Base-by-base conservation (phyloP, 805 yeast genomes). In the Kodamaea fukazawae region DNA sequence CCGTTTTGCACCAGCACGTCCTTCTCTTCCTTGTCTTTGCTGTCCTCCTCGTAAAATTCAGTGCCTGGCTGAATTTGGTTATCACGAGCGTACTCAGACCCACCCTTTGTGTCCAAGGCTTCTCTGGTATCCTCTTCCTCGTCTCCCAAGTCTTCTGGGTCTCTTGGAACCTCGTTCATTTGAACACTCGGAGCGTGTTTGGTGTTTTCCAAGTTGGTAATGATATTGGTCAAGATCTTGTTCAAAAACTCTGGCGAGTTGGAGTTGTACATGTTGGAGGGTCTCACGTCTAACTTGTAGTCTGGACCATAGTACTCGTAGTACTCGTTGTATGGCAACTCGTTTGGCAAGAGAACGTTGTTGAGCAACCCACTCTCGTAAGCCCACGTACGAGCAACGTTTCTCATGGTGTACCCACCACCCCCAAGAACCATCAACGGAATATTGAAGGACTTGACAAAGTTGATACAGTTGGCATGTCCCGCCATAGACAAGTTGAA, bases 281-380 rank as follows among this genome's bases (percentile, higher is more conserved):
- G 95, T 48, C 96, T 75, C 36, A 91, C 99, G 58, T 91, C 96
- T 44, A 91, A 75, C 61, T 88, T 83, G 63, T 91, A 91, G 66
- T 91, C 97, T 2, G 99, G 99, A 0, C 97, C 98, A 62, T 85
- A 91, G 68, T 91, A 91, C 65, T 91, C 98, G 66, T 87, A 91
- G 67, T 91, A 91, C 61, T 91, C 98, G 61, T 91, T 90, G 71
- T 88, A 90, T 3, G 97, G 97, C 85, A 47, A 42, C 32, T 45
- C 49, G 47, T 53, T 40, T 17, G 87, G 86, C 52, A 91, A 67
- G 34, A 82, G 73, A 10, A 83, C 87, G 51, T 86, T 83, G 49
- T 93, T 83, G 57, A 91, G 73, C 18, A 93, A 73, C 26, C 96
- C 91, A 0, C 96, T 82, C 63, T 93, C 99, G 56, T 75, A 90